Conservation (phyloP, 176 grass and related monocot genomes). For the Aegilops longissima region DNA sequence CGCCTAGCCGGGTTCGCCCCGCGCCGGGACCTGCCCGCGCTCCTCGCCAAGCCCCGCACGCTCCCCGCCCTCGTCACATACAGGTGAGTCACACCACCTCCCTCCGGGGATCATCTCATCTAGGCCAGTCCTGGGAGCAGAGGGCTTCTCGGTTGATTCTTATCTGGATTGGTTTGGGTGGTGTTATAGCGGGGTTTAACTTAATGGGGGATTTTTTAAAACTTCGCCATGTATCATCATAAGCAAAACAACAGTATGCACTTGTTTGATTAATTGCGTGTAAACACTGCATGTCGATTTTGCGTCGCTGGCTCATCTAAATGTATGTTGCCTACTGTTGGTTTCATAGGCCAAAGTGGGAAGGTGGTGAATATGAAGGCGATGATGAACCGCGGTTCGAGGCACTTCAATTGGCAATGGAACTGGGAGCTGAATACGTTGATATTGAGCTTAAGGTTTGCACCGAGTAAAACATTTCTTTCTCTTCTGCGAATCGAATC, state of each 20-base stretch:
- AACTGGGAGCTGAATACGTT: constrained; percentile 90
- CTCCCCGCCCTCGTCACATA: constrained; percentile 93
- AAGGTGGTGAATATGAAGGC: constrained; percentile 91
- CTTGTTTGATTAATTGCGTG: neutral
- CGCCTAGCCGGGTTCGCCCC: constrained; percentile 60
- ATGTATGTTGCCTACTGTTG: neutral
- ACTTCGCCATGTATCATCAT: neutral
- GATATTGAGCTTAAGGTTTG: constrained; percentile 93
- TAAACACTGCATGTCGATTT: neutral
- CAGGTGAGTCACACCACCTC: constrained; percentile 37
- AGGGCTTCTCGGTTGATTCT: neutral
- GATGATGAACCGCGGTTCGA: constrained; percentile 69
- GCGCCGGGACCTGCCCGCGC: constrained; percentile 59
- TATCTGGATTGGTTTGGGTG: neutral
- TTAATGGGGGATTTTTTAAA: neutral
- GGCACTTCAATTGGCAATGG: constrained; percentile 69
- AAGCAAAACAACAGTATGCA: neutral
- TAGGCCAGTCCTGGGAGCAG: neutral
- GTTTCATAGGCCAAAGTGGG: constrained; percentile 81
- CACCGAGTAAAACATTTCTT: neutral
- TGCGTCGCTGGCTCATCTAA: neutral
- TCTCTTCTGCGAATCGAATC: neutral
- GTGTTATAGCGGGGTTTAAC: neutral
- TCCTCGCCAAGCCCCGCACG: constrained; percentile 64
- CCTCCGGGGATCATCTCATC: neutral